phyloP scores from a whole-genome alignment of 257 asterid species.

The Jaltomata sinuosa region DNA sequence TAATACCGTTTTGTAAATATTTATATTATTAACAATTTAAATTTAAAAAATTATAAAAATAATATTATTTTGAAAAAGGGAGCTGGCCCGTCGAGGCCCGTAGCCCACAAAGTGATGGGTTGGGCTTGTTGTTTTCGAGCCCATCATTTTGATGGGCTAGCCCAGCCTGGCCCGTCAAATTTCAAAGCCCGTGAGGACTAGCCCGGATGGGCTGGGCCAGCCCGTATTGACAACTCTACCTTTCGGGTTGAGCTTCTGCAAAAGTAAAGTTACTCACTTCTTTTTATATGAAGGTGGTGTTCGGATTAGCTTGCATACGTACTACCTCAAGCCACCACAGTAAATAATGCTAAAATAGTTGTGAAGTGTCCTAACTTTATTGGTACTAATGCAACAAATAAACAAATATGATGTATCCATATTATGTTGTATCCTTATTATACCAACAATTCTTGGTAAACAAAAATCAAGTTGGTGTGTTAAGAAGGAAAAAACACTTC shows the following conservation, averaged over 20 bases:
- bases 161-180: no score
- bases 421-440: not conserved
- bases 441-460: not conserved
- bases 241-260: not conserved
- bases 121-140: no score
- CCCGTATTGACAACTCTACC: no score
- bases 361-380: constrained; percentile 4
- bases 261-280: not conserved
- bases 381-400: not conserved
- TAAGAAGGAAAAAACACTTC: not conserved
- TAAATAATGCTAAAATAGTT: not conserved
- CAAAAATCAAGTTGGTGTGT: not conserved
- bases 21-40: no score
- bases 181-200: no score
- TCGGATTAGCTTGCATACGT: not conserved
- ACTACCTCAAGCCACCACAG: not conserved
- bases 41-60: no score
- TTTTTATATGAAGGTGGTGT: not conserved
- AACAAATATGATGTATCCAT: not conserved
- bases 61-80: no score
- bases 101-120: no score
- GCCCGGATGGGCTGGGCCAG: no score
- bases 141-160: no score
- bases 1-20: no score
- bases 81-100: no score